A percentile compares a stretch with the other conserved stretches of the same genome.
phyloP scores from a whole-genome alignment of 805 yeast genomes.

The Cyberlindnera xylosilytica region DNA sequence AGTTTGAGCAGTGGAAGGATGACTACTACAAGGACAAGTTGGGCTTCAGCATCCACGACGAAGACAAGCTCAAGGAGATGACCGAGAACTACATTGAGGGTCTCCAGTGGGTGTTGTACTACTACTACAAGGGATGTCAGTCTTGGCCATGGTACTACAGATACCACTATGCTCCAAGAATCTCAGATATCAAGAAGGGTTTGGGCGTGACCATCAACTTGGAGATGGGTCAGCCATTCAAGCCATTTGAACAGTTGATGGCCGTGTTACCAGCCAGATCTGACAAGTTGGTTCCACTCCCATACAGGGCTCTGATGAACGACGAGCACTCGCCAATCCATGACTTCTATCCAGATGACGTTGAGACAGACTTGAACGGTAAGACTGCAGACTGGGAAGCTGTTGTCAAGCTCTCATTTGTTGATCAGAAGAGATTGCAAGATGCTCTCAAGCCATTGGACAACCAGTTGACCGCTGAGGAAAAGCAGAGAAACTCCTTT shows the following conservation, averaged over 20 bases:
- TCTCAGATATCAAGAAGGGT: conserved; percentile 80
- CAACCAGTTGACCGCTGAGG: conserved; percentile 61
- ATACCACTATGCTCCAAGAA: conserved; percentile 92
- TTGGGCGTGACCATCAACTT: conserved; percentile 61
- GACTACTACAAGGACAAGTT: conserved; percentile 82
- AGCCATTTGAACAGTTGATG: conserved; percentile 95
- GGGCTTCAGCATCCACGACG: conserved; percentile 57
- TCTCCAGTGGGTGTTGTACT: conserved; percentile 91
- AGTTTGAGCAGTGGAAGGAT: conserved; percentile 81
- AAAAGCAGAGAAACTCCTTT: conserved; percentile 66
- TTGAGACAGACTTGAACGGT: conserved; percentile 87
- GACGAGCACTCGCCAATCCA: conserved; percentile 82
- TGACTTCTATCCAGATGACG: conserved; percentile 88
- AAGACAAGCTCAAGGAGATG: conserved; percentile 55
- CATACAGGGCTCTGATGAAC: conserved; percentile 79
- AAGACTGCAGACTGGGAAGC: conserved; percentile 98
- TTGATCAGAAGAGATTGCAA: conserved; percentile 73
- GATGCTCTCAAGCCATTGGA: conserved; percentile 71
- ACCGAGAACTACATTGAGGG: conserved; percentile 89
- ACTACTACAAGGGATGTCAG: conserved; percentile 85
- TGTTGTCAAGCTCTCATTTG: conserved; percentile 88
- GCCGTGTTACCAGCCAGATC: conserved; percentile 90
- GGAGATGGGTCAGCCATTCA: conserved; percentile 73
- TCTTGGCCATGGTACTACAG: conserved; percentile 96
- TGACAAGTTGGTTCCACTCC: conserved; percentile 68